These are phyloP conservation scores for Aspergillus heteromorphus DNA, from an alignment of 495 filamentous ascomycete species.

Conservation along the genomic window DNA sequence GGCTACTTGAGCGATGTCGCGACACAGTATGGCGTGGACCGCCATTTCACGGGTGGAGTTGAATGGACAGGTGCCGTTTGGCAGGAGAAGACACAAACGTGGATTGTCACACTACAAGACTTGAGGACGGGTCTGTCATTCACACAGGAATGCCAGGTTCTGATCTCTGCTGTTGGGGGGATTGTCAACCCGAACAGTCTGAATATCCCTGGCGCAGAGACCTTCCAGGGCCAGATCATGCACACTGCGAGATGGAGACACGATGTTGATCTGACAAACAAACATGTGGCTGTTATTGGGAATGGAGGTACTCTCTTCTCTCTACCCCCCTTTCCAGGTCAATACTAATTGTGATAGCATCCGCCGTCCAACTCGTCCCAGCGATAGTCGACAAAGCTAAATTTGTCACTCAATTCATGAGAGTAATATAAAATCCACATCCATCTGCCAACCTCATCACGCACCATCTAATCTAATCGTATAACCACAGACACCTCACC, in stretches of 20 bases:
- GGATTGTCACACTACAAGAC: conserved; percentile 13
- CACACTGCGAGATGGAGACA: conserved; percentile 56
- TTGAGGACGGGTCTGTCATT: conserved; percentile 7
- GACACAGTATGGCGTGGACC: conserved; percentile 6
- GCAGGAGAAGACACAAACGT: conserved; percentile 14
- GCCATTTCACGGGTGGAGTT: conserved; percentile 12
- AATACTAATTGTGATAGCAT: conserved; percentile 1
- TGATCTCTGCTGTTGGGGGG: conserved; percentile 44
- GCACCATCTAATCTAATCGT: neutral
- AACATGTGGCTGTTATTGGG: conserved; percentile 54
- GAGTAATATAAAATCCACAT: neutral
- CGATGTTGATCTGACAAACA: conserved; percentile 46
- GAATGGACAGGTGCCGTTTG: conserved; percentile 16
- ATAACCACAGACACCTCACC: conserved; percentile 8
- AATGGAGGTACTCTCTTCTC: conserved; percentile 20
- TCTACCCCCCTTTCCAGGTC: neutral
- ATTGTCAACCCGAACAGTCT: conserved; percentile 40
- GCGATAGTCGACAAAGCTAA: conserved; percentile 6
- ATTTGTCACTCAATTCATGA: conserved; percentile 14
- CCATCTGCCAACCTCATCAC: neutral
- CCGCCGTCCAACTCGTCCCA: conserved; percentile 10
- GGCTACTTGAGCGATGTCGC: conserved; percentile 1
- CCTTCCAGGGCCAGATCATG: conserved; percentile 48
- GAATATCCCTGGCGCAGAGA: conserved; percentile 39
- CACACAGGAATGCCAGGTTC: conserved; percentile 36